These are phyloP conservation scores for Westerdykella ornata DNA, from an alignment of 2,329 filamentous ascomycete species.

Conservation along the genomic window DNA sequence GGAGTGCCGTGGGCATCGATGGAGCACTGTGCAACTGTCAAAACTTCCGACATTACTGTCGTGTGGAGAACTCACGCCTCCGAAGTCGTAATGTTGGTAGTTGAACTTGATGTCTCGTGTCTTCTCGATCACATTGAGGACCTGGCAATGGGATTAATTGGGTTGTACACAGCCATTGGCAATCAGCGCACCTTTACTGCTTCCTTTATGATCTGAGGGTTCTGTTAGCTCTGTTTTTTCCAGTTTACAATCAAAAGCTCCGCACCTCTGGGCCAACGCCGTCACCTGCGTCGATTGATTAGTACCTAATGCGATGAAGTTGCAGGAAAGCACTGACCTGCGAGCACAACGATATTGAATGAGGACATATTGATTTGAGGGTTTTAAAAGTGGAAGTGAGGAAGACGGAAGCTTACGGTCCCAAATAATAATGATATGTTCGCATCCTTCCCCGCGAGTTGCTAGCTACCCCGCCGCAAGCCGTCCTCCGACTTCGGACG, in stretches of 20 bases:
- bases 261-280: constrained; percentile 39
- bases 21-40: constrained; percentile 58
- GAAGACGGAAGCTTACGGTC: not conserved
- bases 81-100: constrained; percentile 81
- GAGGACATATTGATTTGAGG: constrained; percentile 30
- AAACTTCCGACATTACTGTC: not conserved
- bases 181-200: constrained; percentile 64
- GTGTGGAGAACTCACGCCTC: constrained; percentile 63
- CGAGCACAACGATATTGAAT: constrained; percentile 40
- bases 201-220: constrained; percentile 63
- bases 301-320: too few species aligned
- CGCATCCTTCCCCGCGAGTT: not conserved
- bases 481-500: not conserved
- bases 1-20: constrained; percentile 75
- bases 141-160: constrained; percentile 40
- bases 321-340: constrained; percentile 23
- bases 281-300: constrained; percentile 30
- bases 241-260: constrained; percentile 7
- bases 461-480: not conserved
- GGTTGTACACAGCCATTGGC: constrained; percentile 2
- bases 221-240: constrained; percentile 14
- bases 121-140: constrained; percentile 72
- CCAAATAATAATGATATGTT: not conserved
- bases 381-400: not conserved
- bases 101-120: constrained; percentile 74